Conservation (phyloP, 2,329 filamentous ascomycete species). For the Iodosphaeria phyllophila region DNA sequence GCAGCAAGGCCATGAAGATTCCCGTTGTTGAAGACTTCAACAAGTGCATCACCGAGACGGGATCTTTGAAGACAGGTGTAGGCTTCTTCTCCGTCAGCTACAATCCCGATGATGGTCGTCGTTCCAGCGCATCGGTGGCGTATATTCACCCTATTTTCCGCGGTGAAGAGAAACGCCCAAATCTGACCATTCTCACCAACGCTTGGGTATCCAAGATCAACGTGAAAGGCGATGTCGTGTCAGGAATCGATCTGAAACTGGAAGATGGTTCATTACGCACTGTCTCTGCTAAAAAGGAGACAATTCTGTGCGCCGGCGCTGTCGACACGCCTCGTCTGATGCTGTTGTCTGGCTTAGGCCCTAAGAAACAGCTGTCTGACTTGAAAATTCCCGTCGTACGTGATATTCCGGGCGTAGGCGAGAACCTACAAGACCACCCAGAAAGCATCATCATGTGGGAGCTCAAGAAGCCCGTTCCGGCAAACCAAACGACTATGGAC, state of each 20-base stretch:
- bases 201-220: slow-evolving; percentile 76
- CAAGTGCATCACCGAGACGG: slow-evolving; percentile 56
- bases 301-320: slow-evolving; percentile 61
- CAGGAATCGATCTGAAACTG: slow-evolving; percentile 50
- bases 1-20: slow-evolving; percentile 60
- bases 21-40: slow-evolving; percentile 78
- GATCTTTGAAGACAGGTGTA: slow-evolving; percentile 55
- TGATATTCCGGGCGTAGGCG: slow-evolving; percentile 39
- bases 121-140: slow-evolving; percentile 74
- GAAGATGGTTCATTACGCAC: slow-evolving; percentile 31
- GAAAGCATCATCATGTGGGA: slow-evolving; percentile 52
- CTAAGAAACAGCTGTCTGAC: slow-evolving; percentile 30
- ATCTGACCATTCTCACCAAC: slow-evolving; percentile 72
- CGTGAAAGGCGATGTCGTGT: slow-evolving; percentile 48
- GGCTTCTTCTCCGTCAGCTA: slow-evolving; percentile 87
- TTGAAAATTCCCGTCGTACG: slow-evolving; percentile 35
- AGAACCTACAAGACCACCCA: slow-evolving; percentile 42
- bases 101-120: slow-evolving; percentile 71
- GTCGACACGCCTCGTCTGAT: slow-evolving; percentile 60
- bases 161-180: slow-evolving; percentile 64
- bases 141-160: slow-evolving; percentile 85
- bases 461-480: slow-evolving; percentile 58
- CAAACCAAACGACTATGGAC: slow-evolving; percentile 77
- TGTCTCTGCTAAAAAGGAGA: slow-evolving; percentile 53
- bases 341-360: slow-evolving; percentile 37